These are phyloP conservation scores for Vigna angularis DNA, from an alignment of 306 rosid species.

Conservation along the genomic window DNA sequence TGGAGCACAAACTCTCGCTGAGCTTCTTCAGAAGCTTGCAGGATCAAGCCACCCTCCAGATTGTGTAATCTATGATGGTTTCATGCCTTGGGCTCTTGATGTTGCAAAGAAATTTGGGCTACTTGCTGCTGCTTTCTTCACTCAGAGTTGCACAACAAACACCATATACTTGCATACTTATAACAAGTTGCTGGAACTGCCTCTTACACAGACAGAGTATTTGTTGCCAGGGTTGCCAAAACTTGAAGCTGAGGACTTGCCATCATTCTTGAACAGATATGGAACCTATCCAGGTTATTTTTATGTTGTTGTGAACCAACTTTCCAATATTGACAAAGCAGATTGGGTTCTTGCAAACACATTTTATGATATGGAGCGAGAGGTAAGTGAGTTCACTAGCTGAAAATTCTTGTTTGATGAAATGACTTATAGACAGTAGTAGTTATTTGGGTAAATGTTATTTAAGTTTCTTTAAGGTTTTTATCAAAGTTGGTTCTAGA, in stretches of 20 bases:
- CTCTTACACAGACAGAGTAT: slow-evolving; percentile 18
- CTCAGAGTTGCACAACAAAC: slow-evolving; percentile 49
- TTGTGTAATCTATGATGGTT: slow-evolving; percentile 51
- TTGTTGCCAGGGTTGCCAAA: slow-evolving; percentile 43
- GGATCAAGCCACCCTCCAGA: slow-evolving; percentile 29
- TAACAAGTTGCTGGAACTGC: slow-evolving; percentile 43
- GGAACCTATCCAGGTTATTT: slow-evolving; percentile 39
- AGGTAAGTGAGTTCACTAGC: slow-evolving; percentile 26
- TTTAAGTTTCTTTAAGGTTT: no score
- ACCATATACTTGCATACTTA: slow-evolving; percentile 42
- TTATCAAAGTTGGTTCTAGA: neutral
- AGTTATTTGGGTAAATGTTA: neutral
- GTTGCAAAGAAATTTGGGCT: slow-evolving; percentile 51
- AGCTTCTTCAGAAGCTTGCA: slow-evolving; percentile 42
- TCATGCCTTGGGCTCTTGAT: slow-evolving; percentile 55
- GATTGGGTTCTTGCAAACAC: slow-evolving; percentile 52
- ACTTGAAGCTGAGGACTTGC: slow-evolving; percentile 42
- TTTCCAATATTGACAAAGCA: slow-evolving; percentile 45
- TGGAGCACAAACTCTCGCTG: slow-evolving; percentile 41
- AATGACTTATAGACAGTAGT: neutral
- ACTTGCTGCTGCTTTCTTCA: slow-evolving; percentile 47
- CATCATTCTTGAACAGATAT: slow-evolving; percentile 47
- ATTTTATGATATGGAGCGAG: slow-evolving; percentile 47
- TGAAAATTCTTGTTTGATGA: slow-evolving; percentile 8
- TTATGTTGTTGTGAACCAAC: slow-evolving; percentile 39